These are phyloP conservation scores for Mrakiaceae sp. DNA, from an alignment of 1,284 basidiomycete genomes.

Conservation along the genomic window DNA sequence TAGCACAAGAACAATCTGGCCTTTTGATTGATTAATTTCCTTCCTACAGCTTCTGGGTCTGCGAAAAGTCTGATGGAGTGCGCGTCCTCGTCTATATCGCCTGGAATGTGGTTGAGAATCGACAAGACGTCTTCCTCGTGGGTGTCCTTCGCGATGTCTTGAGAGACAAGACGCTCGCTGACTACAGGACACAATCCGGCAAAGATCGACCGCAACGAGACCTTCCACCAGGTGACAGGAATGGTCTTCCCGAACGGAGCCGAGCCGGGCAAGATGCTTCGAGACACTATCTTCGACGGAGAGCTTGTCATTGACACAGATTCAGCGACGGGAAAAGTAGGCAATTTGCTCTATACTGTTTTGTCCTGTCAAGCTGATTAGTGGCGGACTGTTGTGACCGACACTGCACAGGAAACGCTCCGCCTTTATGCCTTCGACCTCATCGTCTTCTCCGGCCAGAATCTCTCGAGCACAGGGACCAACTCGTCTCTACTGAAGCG, in stretches of 20 bases:
- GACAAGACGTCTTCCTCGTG: constrained; percentile 72
- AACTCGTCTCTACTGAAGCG: constrained; percentile 66
- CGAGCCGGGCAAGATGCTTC: constrained; percentile 38
- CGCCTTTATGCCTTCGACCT: constrained; percentile 88
- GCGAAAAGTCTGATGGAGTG: constrained; percentile 98
- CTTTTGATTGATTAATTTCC: neutral
- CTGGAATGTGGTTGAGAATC: constrained; percentile 40
- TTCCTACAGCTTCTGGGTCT: constrained; percentile 81
- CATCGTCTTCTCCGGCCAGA: constrained; percentile 72
- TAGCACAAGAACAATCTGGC: neutral
- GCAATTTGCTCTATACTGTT: constrained; percentile 18
- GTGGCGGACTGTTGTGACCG: constrained; percentile 3
- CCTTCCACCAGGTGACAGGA: constrained; percentile 60
- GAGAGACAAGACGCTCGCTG: constrained; percentile 1
- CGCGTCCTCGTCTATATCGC: constrained; percentile 79
- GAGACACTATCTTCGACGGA: constrained; percentile 80
- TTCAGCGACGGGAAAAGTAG: constrained; percentile 53
- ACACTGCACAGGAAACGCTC: constrained; percentile 50
- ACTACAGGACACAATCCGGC: neutral
- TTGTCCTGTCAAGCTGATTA: neutral
- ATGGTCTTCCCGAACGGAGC: constrained; percentile 83
- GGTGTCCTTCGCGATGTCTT: constrained; percentile 25
- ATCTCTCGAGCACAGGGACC: constrained; percentile 51
- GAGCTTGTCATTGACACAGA: constrained; percentile 90
- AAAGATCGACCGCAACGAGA: constrained; percentile 91